These are phyloP conservation scores for Ceratocystis alfenasii DNA, from an alignment of 2,329 filamentous ascomycete genomes.

Conservation along the genomic window DNA sequence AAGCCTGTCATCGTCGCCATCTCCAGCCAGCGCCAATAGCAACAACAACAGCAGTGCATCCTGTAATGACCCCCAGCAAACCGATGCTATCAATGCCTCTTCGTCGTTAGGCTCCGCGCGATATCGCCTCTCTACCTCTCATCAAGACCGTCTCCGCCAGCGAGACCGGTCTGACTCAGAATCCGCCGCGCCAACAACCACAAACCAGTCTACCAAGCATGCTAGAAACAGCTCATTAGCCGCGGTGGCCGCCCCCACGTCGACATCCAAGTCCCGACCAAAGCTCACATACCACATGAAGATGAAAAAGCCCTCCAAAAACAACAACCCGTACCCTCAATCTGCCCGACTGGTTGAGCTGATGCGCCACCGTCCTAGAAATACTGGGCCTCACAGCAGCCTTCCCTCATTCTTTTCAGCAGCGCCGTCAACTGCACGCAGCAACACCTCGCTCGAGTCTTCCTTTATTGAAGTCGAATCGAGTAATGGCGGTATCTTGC, in stretches of 20 bases:
- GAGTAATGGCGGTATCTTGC: slow-evolving; percentile 23
- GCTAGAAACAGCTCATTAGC: neutral
- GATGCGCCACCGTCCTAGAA: slow-evolving; percentile 16
- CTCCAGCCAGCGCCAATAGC: slow-evolving; percentile 28
- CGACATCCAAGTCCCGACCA: slow-evolving; percentile 12
- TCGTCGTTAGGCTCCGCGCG: neutral
- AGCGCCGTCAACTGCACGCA: slow-evolving; percentile 15
- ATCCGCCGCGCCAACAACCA: neutral
- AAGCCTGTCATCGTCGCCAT: slow-evolving; percentile 45
- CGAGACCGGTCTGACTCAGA: slow-evolving; percentile 19
- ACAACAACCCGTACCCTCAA: slow-evolving; percentile 87
- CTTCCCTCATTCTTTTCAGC: slow-evolving; percentile 20
- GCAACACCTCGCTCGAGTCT: slow-evolving; percentile 17
- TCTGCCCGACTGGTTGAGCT: slow-evolving; percentile 46
- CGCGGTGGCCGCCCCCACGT: neutral
- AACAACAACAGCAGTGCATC: slow-evolving; percentile 25
- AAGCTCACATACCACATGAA: slow-evolving; percentile 22
- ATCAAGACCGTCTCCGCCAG: slow-evolving; percentile 14
- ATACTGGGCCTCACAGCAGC: slow-evolving; percentile 18
- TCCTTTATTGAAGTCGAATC: slow-evolving; percentile 21
- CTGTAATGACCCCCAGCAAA: slow-evolving; percentile 25
- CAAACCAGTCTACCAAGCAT: slow-evolving; percentile 11
- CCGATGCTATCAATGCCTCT: neutral
- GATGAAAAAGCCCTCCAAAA: slow-evolving; percentile 36
- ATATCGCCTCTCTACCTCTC: slow-evolving; percentile 10